Evolutionary conservation across 768 basidiomycete genomes (phyloP).

Genomic region (Porpolomopsis calyptriformis): DNA sequence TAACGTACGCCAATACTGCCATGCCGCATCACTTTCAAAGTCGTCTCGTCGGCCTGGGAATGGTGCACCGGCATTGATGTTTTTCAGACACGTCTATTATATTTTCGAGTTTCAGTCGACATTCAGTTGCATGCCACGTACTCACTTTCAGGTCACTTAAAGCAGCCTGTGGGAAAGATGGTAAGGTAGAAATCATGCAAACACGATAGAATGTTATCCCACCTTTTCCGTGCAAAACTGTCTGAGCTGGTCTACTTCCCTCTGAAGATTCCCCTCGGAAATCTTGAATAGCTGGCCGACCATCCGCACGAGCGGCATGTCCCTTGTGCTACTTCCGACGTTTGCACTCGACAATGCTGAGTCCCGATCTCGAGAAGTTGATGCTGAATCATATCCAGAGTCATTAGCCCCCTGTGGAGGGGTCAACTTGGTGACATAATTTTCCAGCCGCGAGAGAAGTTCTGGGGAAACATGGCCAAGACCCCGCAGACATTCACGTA

Average conservation of each 20-base stretch:
- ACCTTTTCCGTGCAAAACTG: conserved; percentile 71
- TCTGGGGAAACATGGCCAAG: conserved; percentile 78
- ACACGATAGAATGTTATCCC: conserved; percentile 7
- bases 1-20: conserved; percentile 69
- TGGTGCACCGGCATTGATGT: conserved; percentile 70
- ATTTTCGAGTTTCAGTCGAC: conserved; percentile 8
- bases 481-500: conserved; percentile 66
- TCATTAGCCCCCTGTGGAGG: conserved; percentile 49
- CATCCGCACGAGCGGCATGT: conserved; percentile 68
- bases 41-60: conserved; percentile 85
- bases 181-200: background rate
- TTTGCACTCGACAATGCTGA: conserved; percentile 29
- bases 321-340: conserved; percentile 40
- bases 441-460: conserved; percentile 68
- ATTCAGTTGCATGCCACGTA: background rate
- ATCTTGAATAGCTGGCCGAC: conserved; percentile 69
- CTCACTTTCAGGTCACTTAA: conserved; percentile 76
- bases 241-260: conserved; percentile 60
- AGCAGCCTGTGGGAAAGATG: conserved; percentile 49
- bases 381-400: conserved; percentile 57
- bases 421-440: conserved; percentile 72
- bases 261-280: conserved; percentile 52
- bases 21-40: conserved; percentile 74
- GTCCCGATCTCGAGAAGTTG: conserved; percentile 49
- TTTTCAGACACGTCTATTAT: conserved; percentile 75